Percentiles rank a stretch among this genome's conserved stretches.
These are phyloP conservation scores for Pseudogymnoascus sp. DNA, from an alignment of 2,329 filamentous ascomycete genomes.

Conservation along the genomic window DNA sequence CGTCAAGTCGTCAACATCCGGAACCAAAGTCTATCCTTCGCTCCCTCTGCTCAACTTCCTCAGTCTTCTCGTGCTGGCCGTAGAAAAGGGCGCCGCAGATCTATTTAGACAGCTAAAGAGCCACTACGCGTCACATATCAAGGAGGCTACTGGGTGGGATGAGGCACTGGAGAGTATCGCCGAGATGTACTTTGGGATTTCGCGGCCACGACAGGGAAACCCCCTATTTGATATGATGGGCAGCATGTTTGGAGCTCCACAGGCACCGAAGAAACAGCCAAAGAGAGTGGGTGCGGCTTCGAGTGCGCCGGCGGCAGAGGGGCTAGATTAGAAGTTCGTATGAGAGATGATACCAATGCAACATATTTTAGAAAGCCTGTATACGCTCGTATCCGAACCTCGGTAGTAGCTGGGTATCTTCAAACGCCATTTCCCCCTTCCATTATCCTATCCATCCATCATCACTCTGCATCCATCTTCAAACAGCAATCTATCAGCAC, in stretches of 20 bases:
- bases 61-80: conserved; percentile 70
- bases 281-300: conserved; percentile 31
- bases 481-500: neutral
- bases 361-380: conserved; percentile 13
- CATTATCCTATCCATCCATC: conserved; percentile 9
- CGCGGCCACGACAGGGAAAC: conserved; percentile 81
- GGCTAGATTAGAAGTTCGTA: conserved; percentile 43
- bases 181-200: conserved; percentile 94
- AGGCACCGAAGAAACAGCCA: conserved; percentile 34
- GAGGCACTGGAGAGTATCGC: conserved; percentile 79
- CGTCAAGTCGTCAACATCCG: conserved; percentile 50
- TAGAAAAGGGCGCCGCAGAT: conserved; percentile 71
- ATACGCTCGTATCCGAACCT: conserved; percentile 10
- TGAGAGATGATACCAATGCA: conserved; percentile 8
- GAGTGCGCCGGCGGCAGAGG: conserved; percentile 47
- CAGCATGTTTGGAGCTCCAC: conserved; percentile 77
- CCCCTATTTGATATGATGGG: conserved; percentile 98
- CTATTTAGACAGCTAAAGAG: conserved; percentile 73
- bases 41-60: conserved; percentile 95
- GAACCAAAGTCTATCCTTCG: conserved; percentile 77
- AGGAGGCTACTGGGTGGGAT: conserved; percentile 70
- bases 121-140: conserved; percentile 74
- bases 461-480: neutral
- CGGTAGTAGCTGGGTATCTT: conserved; percentile 22
- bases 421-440: conserved; percentile 14